Conservation (phyloP, 352 stramenopile genomes). For the Globisporangium perplexum region DNA sequence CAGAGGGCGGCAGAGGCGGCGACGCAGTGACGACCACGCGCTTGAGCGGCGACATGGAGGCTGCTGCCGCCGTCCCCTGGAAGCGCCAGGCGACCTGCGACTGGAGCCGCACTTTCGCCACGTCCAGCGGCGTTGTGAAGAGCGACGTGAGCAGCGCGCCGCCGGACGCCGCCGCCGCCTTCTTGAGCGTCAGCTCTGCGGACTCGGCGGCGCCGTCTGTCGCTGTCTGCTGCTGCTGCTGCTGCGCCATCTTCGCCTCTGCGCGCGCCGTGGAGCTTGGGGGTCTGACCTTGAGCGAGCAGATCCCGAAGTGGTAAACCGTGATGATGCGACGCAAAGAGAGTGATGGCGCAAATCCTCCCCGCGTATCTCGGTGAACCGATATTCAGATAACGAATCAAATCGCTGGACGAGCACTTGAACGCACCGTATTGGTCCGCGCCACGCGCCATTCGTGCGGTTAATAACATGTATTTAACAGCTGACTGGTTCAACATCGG, state of each 20-base stretch:
- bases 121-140: constrained; percentile 81
- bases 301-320: background rate
- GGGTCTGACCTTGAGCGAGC: too few relatives aligned
- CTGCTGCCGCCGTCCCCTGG: background rate
- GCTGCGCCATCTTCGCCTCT: background rate
- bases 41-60: background rate
- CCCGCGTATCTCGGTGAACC: too few relatives aligned
- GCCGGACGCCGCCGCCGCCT: constrained; percentile 56
- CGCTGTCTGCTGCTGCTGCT: constrained; percentile 6
- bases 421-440: too few relatives aligned
- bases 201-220: constrained; percentile 8
- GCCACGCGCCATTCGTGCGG: too few relatives aligned
- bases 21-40: background rate
- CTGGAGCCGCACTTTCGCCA: constrained; percentile 79
- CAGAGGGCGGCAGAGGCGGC: background rate
- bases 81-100: constrained; percentile 43
- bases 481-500: too few relatives aligned
- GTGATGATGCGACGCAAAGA: too few relatives aligned
- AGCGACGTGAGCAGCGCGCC: constrained; percentile 73
- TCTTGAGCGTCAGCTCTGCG: constrained; percentile 43
- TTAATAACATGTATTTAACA: too few relatives aligned
- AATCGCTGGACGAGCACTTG: too few relatives aligned
- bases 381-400: too few relatives aligned
- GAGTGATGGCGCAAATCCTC: too few relatives aligned
- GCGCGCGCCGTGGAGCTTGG: background rate